These are phyloP conservation scores for Multifurca ochricompacta DNA, from an alignment of 768 basidiomycete genomes.

Conservation along the genomic window DNA sequence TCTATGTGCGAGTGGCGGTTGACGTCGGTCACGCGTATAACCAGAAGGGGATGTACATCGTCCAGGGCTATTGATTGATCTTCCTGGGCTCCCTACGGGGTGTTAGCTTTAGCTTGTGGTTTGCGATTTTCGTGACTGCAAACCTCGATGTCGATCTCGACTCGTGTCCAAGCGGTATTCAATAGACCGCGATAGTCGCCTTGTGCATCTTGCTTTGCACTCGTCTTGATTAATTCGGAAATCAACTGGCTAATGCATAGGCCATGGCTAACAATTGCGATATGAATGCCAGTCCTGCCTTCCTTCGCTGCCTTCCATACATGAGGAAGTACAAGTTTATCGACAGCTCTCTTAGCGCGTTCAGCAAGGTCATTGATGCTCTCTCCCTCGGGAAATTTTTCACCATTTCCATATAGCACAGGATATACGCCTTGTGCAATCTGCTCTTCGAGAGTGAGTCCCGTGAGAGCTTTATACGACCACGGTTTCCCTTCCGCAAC, in stretches of 20 bases:
- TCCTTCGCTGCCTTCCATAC: conserved; percentile 37
- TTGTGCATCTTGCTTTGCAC: conserved; percentile 29
- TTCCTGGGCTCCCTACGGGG: conserved; percentile 26
- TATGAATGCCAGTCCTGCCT: conserved; percentile 36
- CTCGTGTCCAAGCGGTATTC: conserved; percentile 67
- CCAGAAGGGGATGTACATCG: conserved; percentile 29
- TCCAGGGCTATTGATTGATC: conserved; percentile 24
- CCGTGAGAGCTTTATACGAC: conserved; percentile 23
- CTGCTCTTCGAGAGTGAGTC: conserved; percentile 36
- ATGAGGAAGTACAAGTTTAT: conserved; percentile 48
- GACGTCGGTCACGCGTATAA: conserved; percentile 42
- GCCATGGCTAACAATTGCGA: conserved; percentile 73
- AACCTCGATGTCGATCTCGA: conserved; percentile 44
- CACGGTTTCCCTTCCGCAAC: conserved; percentile 58
- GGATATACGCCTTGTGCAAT: conserved; percentile 49
- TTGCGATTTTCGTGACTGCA: background rate
- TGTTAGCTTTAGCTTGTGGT: conserved; percentile 9
- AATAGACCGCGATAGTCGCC: conserved; percentile 42
- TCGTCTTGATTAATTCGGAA: conserved; percentile 40
- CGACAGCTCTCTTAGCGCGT: conserved; percentile 46
- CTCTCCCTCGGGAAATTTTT: conserved; percentile 67
- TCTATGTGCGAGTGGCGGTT: conserved; percentile 51
- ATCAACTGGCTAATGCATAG: conserved; percentile 52
- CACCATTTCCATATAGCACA: conserved; percentile 34
- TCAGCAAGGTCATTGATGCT: conserved; percentile 51